Percentiles rank a stretch among this genome's conserved stretches.
Evolutionary conservation across 2,329 filamentous ascomycete genomes (phyloP).

Genomic region (Alternaria longipes): DNA sequence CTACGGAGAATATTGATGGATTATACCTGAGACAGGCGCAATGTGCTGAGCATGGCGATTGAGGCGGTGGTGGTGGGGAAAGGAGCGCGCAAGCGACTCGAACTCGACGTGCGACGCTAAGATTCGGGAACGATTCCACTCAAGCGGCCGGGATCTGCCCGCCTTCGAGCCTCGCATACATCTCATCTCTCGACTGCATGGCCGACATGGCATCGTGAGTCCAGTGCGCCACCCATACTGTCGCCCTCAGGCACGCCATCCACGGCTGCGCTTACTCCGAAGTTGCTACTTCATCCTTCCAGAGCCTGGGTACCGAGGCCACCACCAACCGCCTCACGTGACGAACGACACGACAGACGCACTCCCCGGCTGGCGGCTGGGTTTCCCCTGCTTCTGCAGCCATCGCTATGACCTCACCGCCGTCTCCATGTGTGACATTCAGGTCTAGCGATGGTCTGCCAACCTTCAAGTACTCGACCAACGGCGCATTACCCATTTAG

Average conservation of each 20-base stretch:
- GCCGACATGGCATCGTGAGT: constrained; percentile 26
- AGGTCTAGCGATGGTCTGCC: constrained; percentile 27
- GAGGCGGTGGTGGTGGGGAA: constrained; percentile 13
- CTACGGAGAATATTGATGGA: constrained; percentile 24
- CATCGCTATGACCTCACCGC: constrained; percentile 28
- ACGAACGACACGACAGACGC: constrained; percentile 15
- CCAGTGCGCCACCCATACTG: background rate
- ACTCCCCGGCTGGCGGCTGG: constrained; percentile 14
- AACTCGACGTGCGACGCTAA: constrained; percentile 18
- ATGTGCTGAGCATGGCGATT: constrained; percentile 5
- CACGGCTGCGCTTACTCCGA: constrained; percentile 14
- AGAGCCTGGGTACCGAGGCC: background rate
- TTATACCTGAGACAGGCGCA: constrained; percentile 27
- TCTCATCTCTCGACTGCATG: constrained; percentile 40
- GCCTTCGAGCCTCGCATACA: constrained; percentile 35
- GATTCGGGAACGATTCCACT: constrained; percentile 15
- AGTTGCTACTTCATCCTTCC: background rate
- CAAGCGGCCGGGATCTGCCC: constrained; percentile 38
- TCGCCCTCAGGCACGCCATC: constrained; percentile 15
- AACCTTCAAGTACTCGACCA: constrained; percentile 40
- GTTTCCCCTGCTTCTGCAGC: constrained; percentile 23
- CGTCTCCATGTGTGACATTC: constrained; percentile 15
- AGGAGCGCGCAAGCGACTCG: constrained; percentile 22
- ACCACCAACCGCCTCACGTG: constrained; percentile 22
- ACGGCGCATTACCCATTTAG: constrained; percentile 43